Evolutionary conservation across 495 filamentous ascomycete genomes (phyloP).

Genomic region (Penicillium fimorum): DNA sequence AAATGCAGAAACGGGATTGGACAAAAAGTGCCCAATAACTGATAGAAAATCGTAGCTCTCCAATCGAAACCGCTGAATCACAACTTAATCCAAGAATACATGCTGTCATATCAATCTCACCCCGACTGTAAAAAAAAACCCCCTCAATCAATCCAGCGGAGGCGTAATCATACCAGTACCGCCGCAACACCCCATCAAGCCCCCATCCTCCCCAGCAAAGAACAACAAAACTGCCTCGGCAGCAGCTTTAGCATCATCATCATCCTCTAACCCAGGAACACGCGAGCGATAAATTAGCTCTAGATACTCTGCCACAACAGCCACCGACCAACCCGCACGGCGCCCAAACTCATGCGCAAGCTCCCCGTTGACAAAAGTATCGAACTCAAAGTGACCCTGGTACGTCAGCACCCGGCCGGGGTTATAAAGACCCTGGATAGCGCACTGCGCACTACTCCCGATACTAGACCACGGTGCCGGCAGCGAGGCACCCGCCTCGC

Average conservation of each 20-base stretch:
- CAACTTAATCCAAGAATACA: neutral
- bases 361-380: slow-evolving; percentile 38
- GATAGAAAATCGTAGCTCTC: neutral
- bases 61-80: neutral
- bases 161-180: slow-evolving; percentile 28
- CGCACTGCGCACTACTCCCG: slow-evolving; percentile 32
- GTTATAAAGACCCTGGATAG: slow-evolving; percentile 43
- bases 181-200: neutral
- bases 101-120: neutral
- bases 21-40: neutral
- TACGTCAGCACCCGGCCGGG: slow-evolving; percentile 38
- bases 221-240: slow-evolving; percentile 40
- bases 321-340: slow-evolving; percentile 26
- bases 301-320: slow-evolving; percentile 21
- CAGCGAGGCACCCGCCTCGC: slow-evolving; percentile 9
- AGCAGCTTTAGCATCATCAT: slow-evolving; percentile 39
- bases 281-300: slow-evolving; percentile 24
- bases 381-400: slow-evolving; percentile 48
- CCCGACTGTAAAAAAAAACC: neutral
- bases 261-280: slow-evolving; percentile 24
- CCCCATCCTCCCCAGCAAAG: slow-evolving; percentile 26
- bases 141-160: slow-evolving; percentile 11
- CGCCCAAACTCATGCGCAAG: slow-evolving; percentile 34
- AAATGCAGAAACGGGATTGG: neutral
- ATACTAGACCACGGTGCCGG: slow-evolving; percentile 35